phyloP scores from a whole-genome alignment of 202 grass and related monocot species.

The Panicum virgatum region DNA sequence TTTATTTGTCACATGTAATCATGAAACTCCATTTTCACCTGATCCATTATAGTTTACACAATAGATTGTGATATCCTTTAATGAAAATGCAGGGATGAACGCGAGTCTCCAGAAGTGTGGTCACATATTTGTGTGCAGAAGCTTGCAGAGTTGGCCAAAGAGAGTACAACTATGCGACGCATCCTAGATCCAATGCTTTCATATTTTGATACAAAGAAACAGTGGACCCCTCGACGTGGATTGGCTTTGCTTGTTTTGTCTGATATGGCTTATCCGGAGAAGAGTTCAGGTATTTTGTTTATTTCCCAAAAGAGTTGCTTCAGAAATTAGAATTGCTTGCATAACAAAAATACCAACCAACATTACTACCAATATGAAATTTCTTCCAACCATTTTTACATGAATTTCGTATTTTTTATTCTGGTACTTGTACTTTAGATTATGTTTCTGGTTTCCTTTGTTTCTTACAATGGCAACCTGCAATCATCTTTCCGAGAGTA shows the following conservation, averaged over 20 bases:
- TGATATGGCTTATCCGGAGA: constrained; percentile 77
- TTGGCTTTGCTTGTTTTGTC: constrained; percentile 84
- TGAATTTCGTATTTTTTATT: background rate
- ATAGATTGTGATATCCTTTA: constrained; percentile 31
- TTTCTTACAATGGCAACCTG: constrained; percentile 2
- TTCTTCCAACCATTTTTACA: background rate
- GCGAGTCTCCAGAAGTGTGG: constrained; percentile 86
- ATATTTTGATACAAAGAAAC: constrained; percentile 80
- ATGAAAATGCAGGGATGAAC: constrained; percentile 61
- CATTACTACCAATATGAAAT: background rate
- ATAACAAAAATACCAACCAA: background rate
- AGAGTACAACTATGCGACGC: constrained; percentile 84
- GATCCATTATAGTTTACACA: background rate
- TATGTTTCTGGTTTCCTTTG: constrained; percentile 12
- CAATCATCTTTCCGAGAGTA: constrained; percentile 8
- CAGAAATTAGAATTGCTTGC: background rate
- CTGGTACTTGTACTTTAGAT: background rate
- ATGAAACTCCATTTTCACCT: background rate
- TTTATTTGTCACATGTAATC: background rate
- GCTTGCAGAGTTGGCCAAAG: constrained; percentile 89
- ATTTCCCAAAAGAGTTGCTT: background rate
- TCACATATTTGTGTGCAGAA: constrained; percentile 82
- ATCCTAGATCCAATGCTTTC: constrained; percentile 83
- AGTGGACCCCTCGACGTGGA: constrained; percentile 72
- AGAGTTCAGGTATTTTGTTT: constrained; percentile 66